phyloP scores from a whole-genome alignment of 495 filamentous ascomycete genomes.

The Neurospora sublineolata region DNA sequence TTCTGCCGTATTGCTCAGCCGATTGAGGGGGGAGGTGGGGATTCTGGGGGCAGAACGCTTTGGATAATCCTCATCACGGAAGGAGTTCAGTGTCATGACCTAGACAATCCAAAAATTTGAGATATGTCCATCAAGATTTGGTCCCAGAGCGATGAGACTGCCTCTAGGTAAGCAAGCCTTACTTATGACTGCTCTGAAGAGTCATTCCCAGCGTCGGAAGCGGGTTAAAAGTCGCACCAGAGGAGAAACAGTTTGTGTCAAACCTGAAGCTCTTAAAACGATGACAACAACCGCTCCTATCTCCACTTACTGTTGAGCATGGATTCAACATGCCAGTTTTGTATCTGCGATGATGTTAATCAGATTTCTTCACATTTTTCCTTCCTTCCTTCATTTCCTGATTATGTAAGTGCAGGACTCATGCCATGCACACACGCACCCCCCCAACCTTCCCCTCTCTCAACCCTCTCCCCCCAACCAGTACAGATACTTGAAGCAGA shows the following conservation, averaged over 20 bases:
- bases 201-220: neutral
- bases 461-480: neutral
- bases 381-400: neutral
- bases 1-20: neutral
- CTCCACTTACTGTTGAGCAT: conserved; percentile 76
- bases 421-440: neutral
- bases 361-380: neutral
- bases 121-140: neutral
- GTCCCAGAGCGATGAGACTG: neutral
- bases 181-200: neutral
- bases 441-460: neutral
- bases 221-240: neutral
- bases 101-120: neutral
- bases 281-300: conserved; percentile 54
- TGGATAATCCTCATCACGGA: too few species aligned
- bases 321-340: neutral
- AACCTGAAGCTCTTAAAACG: neutral
- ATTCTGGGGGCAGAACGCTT: neutral
- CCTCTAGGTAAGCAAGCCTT: too few species aligned
- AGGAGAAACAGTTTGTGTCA: neutral
- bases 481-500: neutral
- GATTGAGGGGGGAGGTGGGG: neutral
- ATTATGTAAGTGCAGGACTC: neutral
- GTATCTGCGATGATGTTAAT: neutral
- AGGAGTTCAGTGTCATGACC: neutral